Conservation (phyloP, 2,329 filamentous ascomycete species). For the Pestalotiopsis sp. region DNA sequence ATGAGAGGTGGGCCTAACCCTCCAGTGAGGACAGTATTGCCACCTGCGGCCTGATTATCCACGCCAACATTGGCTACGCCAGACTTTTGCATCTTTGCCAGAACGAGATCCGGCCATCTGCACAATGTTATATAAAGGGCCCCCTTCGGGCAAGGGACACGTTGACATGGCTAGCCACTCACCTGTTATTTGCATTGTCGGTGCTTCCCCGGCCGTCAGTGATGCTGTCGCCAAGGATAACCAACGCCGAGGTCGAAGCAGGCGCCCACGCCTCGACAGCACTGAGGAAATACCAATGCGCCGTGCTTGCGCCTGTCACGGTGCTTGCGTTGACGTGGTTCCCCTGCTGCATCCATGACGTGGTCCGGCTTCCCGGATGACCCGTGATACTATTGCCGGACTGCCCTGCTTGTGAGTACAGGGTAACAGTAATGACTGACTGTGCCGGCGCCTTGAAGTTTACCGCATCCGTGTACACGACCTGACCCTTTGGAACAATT, state of each 20-base stretch:
- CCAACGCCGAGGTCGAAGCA: constrained; percentile 43
- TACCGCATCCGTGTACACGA: constrained; percentile 64
- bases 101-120: constrained; percentile 61
- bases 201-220: constrained; percentile 68
- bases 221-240: constrained; percentile 67
- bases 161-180: constrained; percentile 9
- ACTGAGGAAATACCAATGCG: constrained; percentile 62
- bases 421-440: constrained; percentile 57
- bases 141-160: background rate
- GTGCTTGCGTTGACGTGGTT: constrained; percentile 54
- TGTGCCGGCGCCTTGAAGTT: constrained; percentile 53
- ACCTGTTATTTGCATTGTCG: constrained; percentile 62
- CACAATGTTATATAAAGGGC: constrained; percentile 10
- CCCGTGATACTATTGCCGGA: constrained; percentile 59
- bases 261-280: constrained; percentile 61
- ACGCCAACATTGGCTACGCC: constrained; percentile 54
- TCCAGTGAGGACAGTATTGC: constrained; percentile 66
- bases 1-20: constrained; percentile 65
- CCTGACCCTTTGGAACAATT: constrained; percentile 56
- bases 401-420: constrained; percentile 63
- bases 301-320: constrained; percentile 42
- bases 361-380: constrained; percentile 68
- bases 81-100: constrained; percentile 51
- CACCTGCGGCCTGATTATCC: constrained; percentile 69
- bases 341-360: constrained; percentile 60